These are phyloP conservation scores for Verticillium longisporum DNA, from an alignment of 2,329 filamentous ascomycete species.

Conservation along the genomic window DNA sequence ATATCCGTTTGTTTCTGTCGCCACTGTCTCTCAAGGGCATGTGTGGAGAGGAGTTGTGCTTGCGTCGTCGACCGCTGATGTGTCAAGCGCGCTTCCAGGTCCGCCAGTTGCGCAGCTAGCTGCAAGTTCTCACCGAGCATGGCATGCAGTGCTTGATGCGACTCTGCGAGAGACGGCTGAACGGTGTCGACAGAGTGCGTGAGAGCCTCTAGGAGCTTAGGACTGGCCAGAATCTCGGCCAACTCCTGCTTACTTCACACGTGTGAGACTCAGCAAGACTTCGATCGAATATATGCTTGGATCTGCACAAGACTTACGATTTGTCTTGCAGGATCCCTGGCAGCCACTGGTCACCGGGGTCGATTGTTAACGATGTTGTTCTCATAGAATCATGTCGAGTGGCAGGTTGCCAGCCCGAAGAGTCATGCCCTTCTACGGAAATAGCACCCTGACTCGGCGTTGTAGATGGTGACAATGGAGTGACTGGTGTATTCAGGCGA, in stretches of 20 bases:
- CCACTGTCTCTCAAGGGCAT: conserved; percentile 90
- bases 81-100: conserved; percentile 49
- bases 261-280: neutral
- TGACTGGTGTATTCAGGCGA: conserved; percentile 57
- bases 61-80: conserved; percentile 66
- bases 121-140: conserved; percentile 66
- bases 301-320: conserved; percentile 44
- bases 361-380: conserved; percentile 31
- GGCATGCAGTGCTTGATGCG: conserved; percentile 56
- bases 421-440: neutral
- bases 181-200: conserved; percentile 58
- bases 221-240: conserved; percentile 57
- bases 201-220: conserved; percentile 65
- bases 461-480: conserved; percentile 29
- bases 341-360: conserved; percentile 69
- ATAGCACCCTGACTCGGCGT: conserved; percentile 29
- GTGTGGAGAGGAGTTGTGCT: conserved; percentile 73
- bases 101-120: conserved; percentile 56
- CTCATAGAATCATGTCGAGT: neutral
- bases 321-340: conserved; percentile 73
- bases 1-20: conserved; percentile 81
- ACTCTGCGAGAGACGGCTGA: conserved; percentile 65
- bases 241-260: conserved; percentile 68
- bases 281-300: neutral
- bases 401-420: neutral